Evolutionary conservation across 148 eudicot species (phyloP).

Genomic region (Persicaria maculosa): DNA sequence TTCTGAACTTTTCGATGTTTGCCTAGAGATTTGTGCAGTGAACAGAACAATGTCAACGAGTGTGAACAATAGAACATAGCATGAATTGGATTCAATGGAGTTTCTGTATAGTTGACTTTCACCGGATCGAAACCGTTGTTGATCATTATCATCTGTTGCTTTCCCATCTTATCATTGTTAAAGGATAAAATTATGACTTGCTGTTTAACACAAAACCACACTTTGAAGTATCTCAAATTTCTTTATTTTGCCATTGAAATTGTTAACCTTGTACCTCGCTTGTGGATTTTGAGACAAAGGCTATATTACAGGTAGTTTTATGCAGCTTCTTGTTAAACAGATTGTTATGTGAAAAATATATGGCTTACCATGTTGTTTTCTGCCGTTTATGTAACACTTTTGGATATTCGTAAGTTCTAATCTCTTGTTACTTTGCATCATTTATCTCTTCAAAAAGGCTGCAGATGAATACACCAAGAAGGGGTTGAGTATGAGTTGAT

Average conservation of each 20-base stretch:
- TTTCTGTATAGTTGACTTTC: too few relatives aligned
- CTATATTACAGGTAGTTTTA: background rate
- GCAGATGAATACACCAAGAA: too few relatives aligned
- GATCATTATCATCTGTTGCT: background rate
- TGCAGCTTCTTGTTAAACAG: too few relatives aligned
- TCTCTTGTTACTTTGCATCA: background rate
- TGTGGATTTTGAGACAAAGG: background rate
- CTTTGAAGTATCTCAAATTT: background rate
- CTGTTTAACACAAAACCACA: background rate
- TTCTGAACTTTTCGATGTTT: background rate
- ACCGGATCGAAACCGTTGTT: too few relatives aligned
- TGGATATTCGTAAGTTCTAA: background rate
- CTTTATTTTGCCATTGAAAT: background rate
- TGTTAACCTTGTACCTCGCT: background rate
- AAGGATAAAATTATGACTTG: background rate
- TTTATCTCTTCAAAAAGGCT: background rate
- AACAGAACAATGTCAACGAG: background rate
- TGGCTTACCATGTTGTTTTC: background rate
- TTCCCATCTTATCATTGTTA: background rate
- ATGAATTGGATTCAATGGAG: too few relatives aligned
- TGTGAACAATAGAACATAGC: background rate
- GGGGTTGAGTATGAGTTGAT: too few relatives aligned
- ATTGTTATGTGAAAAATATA: background rate
- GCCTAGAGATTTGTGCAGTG: background rate
- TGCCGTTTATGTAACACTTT: too few relatives aligned